A percentile compares a stretch with the other conserved stretches of the same genome.
phyloP scores from a whole-genome alignment of 2,329 filamentous ascomycete species.

The Tolypocladium inflatum region DNA sequence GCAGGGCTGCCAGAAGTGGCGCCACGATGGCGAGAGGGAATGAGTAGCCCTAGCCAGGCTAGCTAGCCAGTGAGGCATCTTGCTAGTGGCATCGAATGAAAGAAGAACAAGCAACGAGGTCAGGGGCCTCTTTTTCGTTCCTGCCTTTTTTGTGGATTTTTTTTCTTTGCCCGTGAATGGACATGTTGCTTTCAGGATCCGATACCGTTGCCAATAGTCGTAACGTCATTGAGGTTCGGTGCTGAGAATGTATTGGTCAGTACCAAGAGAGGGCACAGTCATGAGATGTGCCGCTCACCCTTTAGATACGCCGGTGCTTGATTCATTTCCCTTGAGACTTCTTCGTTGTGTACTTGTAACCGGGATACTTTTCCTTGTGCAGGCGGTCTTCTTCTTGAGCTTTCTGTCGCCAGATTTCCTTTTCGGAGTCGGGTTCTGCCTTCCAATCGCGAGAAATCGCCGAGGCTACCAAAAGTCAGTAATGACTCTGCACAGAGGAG shows the following conservation, averaged over 20 bases:
- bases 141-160: not conserved
- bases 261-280: not conserved
- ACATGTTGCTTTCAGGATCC: too few relatives aligned
- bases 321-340: slow-evolving; percentile 1
- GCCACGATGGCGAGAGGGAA: not conserved
- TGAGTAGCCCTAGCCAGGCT: not conserved
- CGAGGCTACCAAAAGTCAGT: slow-evolving; percentile 11
- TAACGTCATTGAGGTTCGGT: too few relatives aligned
- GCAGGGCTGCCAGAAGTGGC: not conserved
- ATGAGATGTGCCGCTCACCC: too few relatives aligned
- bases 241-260: not conserved
- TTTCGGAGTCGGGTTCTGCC: slow-evolving; percentile 12
- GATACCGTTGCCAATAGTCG: too few relatives aligned
- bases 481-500: not conserved
- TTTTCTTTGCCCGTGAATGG: not conserved
- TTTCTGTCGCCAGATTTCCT: slow-evolving; percentile 11
- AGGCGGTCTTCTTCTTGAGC: slow-evolving; percentile 14
- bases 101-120: not conserved
- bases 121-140: not conserved
- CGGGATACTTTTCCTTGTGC: slow-evolving; percentile 17
- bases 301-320: not conserved
- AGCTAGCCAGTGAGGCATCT: not conserved
- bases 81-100: not conserved
- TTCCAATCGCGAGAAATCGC: slow-evolving; percentile 19
- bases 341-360: slow-evolving; percentile 15